A percentile compares a stretch with the other conserved stretches of the same genome.
Conservation (phyloP, 345 rosid genomes). For the Syzygium aqueum region DNA sequence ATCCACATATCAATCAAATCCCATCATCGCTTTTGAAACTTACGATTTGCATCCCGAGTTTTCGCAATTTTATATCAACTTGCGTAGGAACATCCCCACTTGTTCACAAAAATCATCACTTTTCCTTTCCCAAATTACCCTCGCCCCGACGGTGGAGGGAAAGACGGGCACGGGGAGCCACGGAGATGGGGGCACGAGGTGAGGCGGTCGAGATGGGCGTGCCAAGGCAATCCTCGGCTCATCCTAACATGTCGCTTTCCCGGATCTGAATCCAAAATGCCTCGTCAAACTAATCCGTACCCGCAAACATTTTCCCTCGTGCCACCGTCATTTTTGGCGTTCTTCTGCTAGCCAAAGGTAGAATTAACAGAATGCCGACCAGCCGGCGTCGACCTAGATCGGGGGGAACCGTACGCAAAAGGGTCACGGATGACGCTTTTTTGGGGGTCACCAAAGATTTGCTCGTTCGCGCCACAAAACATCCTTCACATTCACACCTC, state of each 20-base stretch:
- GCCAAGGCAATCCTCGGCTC: neutral
- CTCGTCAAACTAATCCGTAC: neutral
- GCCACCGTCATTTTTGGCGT: neutral
- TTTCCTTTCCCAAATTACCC: neutral
- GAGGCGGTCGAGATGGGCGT: neutral
- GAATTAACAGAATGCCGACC: neutral
- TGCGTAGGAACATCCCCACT: rapidly evolving
- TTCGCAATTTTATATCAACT: rapidly evolving
- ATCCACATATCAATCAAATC: neutral
- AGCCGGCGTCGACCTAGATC: neutral
- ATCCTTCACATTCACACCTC: neutral
- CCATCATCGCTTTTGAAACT: too few species aligned
- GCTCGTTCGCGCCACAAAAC: neutral
- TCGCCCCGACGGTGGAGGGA: neutral
- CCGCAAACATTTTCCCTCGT: neutral
- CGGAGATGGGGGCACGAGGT: too few species aligned
- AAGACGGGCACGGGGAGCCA: too few species aligned
- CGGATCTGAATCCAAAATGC: neutral
- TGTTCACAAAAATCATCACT: neutral
- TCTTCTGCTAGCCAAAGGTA: neutral
- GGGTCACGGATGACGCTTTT: neutral
- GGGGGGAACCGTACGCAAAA: neutral
- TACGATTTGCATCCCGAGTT: too few species aligned
- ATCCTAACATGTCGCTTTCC: neutral
- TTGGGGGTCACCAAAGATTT: neutral